phyloP scores from a whole-genome alignment of 768 basidiomycete genomes.

The Pleurotus tuber-regium region DNA sequence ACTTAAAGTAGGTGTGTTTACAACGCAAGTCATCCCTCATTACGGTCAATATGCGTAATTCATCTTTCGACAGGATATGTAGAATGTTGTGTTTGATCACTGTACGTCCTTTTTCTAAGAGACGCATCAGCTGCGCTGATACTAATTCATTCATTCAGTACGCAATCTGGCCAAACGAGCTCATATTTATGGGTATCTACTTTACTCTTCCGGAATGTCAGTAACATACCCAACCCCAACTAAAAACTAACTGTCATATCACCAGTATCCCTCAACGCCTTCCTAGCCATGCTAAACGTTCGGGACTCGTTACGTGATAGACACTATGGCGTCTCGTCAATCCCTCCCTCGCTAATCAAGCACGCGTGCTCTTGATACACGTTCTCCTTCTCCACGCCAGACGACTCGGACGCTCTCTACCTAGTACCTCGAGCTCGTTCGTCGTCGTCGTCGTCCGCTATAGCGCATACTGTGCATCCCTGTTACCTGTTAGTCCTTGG shows the following conservation, averaged over 20 bases:
- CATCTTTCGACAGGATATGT: background rate
- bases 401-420: too few relatives aligned
- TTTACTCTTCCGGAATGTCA: slow-evolving; percentile 44
- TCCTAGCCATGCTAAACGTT: slow-evolving; percentile 26
- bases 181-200: slow-evolving; percentile 43
- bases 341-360: too few relatives aligned
- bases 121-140: slow-evolving; percentile 23
- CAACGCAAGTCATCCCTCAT: slow-evolving; percentile 12
- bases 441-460: too few relatives aligned
- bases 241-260: background rate
- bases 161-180: slow-evolving; percentile 39
- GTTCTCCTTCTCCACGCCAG: too few relatives aligned
- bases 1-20: slow-evolving; percentile 10
- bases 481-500: too few relatives aligned
- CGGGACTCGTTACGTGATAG: slow-evolving; percentile 6
- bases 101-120: slow-evolving; percentile 16
- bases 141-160: slow-evolving; percentile 32
- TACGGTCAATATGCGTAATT: background rate
- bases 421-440: too few relatives aligned
- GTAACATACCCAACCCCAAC: slow-evolving; percentile 10
- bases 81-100: slow-evolving; percentile 27
- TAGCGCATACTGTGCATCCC: too few relatives aligned
- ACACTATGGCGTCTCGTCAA: background rate
- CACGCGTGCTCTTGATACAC: too few relatives aligned
- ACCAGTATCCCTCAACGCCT: slow-evolving; percentile 38